Evolutionary conservation across 2,329 filamentous ascomycete species (phyloP).

Genomic region (Sclerotiophoma versabilis): DNA sequence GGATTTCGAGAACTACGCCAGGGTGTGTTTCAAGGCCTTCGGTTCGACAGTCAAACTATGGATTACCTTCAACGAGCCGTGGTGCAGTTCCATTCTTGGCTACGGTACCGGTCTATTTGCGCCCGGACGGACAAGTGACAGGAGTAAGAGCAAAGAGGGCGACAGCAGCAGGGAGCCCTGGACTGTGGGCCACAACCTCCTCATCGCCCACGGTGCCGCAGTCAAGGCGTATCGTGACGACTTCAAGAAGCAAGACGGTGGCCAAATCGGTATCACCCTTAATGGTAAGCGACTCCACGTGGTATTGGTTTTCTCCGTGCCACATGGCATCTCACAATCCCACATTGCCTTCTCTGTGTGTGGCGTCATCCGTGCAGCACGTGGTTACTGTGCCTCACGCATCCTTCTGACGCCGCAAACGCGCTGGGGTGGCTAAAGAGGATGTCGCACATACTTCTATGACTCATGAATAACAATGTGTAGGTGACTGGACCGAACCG

Average conservation of each 20-base stretch:
- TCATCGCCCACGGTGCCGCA: constrained; percentile 79
- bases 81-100: constrained; percentile 81
- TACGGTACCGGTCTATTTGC: constrained; percentile 81
- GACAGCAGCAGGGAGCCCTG: constrained; percentile 81
- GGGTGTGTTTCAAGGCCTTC: constrained; percentile 75
- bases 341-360: constrained; percentile 12
- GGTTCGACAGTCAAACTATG: constrained; percentile 80
- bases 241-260: constrained; percentile 74
- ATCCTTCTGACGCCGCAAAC: constrained; percentile 6
- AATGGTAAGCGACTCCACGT: constrained; percentile 65
- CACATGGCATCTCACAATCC: constrained; percentile 1
- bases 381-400: background rate
- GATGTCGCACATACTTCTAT: background rate
- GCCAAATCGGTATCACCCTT: constrained; percentile 85
- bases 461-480: constrained; percentile 2
- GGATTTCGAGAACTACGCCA: constrained; percentile 81
- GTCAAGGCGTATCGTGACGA: constrained; percentile 85
- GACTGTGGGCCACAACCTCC: constrained; percentile 80
- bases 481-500: constrained; percentile 79
- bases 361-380: background rate
- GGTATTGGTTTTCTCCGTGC: constrained; percentile 19
- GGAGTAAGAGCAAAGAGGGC: constrained; percentile 72
- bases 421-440: constrained; percentile 6
- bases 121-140: constrained; percentile 81
- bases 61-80: constrained; percentile 92